Conservation (phyloP, 1,139 yeast genomes). For the Candida tropicalis region DNA sequence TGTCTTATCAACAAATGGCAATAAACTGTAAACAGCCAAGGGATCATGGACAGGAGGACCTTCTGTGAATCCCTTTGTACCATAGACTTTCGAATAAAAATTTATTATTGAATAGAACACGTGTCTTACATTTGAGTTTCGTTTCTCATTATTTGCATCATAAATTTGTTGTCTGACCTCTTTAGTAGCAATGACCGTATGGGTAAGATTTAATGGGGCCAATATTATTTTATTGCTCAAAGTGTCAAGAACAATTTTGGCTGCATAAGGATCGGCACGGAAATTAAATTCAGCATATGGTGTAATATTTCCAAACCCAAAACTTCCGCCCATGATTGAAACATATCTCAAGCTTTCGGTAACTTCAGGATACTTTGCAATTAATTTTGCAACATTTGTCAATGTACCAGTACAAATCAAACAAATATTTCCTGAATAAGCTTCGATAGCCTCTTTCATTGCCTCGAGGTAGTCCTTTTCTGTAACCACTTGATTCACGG, state of each 20-base stretch:
- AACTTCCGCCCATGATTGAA: slow-evolving; percentile 79
- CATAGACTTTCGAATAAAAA: slow-evolving; percentile 54
- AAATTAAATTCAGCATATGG: slow-evolving; percentile 78
- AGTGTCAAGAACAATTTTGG: slow-evolving; percentile 54
- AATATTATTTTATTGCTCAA: slow-evolving; percentile 51
- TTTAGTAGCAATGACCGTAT: slow-evolving; percentile 61
- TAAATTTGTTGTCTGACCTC: slow-evolving; percentile 39
- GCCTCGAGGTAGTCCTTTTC: slow-evolving; percentile 58
- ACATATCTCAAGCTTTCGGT: slow-evolving; percentile 49
- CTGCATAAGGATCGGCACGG: slow-evolving; percentile 77
- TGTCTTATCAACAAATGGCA: slow-evolving; percentile 44
- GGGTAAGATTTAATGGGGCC: slow-evolving; percentile 73
- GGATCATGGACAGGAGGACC: slow-evolving; percentile 91
- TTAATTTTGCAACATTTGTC: slow-evolving; percentile 65
- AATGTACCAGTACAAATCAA: slow-evolving; percentile 72
- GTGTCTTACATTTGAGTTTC: slow-evolving; percentile 45
- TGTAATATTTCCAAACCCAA: slow-evolving; percentile 49
- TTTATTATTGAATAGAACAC: slow-evolving; percentile 60
- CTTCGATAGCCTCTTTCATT: slow-evolving; percentile 50
- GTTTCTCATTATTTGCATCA: slow-evolving; percentile 15
- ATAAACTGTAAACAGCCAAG: slow-evolving; percentile 61
- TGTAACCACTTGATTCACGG: slow-evolving; percentile 30
- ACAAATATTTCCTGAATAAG: slow-evolving; percentile 49
- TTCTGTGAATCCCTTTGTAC: slow-evolving; percentile 41
- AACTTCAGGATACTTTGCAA: slow-evolving; percentile 54